Percentiles rank a stretch among this genome's conserved stretches.
phyloP scores from a whole-genome alignment of 2,329 filamentous ascomycete genomes.

The Apiospora rasikravindrae region DNA sequence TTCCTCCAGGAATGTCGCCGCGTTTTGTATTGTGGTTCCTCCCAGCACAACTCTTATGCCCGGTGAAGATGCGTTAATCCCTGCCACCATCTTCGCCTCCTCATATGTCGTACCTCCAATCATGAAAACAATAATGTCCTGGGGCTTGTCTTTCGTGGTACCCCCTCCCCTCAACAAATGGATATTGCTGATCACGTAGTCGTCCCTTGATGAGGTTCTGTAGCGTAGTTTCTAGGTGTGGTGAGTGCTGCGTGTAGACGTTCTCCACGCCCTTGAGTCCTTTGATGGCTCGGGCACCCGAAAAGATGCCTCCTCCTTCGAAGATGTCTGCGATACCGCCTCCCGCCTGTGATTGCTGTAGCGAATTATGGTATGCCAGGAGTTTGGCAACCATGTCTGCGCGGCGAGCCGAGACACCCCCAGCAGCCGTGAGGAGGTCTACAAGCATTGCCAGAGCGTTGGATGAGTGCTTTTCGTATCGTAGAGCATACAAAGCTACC shows the following conservation, averaged over 20 bases:
- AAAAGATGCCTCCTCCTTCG: slow-evolving; percentile 89
- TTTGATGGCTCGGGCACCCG: slow-evolving; percentile 86
- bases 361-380: slow-evolving; percentile 82
- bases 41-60: slow-evolving; percentile 89
- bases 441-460: slow-evolving; percentile 84
- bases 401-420: slow-evolving; percentile 76
- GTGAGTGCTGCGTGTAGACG: slow-evolving; percentile 97
- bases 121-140: slow-evolving; percentile 95
- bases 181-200: slow-evolving; percentile 84
- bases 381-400: slow-evolving; percentile 84
- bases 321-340: slow-evolving; percentile 90
- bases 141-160: slow-evolving; percentile 89
- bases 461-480: slow-evolving; percentile 85
- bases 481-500: slow-evolving; percentile 91
- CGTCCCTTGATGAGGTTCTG: slow-evolving; percentile 94
- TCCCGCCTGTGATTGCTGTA: slow-evolving; percentile 77
- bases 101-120: slow-evolving; percentile 94
- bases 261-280: slow-evolving; percentile 98
- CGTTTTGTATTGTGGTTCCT: slow-evolving; percentile 88
- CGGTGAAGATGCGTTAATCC: slow-evolving; percentile 88
- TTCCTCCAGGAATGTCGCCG: slow-evolving; percentile 85
- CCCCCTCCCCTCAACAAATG: slow-evolving; percentile 90
- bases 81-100: slow-evolving; percentile 94
- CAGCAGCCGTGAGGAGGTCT: slow-evolving; percentile 83
- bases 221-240: slow-evolving; percentile 82